These are phyloP conservation scores for Candida pini DNA, from an alignment of 805 yeast species.

Conservation along the genomic window DNA sequence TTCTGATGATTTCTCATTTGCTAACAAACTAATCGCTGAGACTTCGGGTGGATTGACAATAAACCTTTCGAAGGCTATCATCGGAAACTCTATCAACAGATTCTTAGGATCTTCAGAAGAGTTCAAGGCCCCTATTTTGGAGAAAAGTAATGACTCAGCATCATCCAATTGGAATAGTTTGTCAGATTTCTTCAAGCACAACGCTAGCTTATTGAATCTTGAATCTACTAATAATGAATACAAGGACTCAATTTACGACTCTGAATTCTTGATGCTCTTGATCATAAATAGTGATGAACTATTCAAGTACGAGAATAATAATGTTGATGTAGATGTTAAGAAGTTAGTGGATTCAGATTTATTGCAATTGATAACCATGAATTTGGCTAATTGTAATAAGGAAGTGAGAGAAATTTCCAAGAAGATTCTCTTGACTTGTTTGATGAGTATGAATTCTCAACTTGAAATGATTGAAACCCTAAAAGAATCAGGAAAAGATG, in stretches of 20 bases:
- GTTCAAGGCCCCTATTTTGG: constrained; percentile 24
- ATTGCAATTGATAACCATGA: constrained; percentile 44
- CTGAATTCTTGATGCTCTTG: constrained; percentile 61
- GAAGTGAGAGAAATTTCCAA: constrained; percentile 32
- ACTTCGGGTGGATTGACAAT: constrained; percentile 36
- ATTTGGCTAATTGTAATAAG: constrained; percentile 34
- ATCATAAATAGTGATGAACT: constrained; percentile 63
- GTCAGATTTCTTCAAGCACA: constrained; percentile 24
- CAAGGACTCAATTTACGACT: constrained; percentile 46
- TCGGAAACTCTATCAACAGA: constrained; percentile 42
- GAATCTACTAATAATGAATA: constrained; percentile 20
- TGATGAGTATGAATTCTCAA: constrained; percentile 36
- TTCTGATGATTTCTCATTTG: constrained; percentile 1
- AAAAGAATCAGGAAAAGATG: constrained; percentile 14
- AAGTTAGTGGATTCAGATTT: constrained; percentile 52
- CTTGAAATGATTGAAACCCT: constrained; percentile 20
- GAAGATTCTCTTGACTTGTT: constrained; percentile 39
- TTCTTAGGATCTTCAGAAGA: constrained; percentile 23
- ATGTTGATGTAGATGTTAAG: constrained; percentile 42
- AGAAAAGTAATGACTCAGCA: constrained; percentile 2
- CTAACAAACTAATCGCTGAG: constrained; percentile 8
- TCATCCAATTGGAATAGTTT: constrained; percentile 24
- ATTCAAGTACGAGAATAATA: constrained; percentile 28
- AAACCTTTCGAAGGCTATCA: constrained; percentile 42
- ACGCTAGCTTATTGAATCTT: constrained; percentile 6